Evolutionary conservation across 345 rosid species (phyloP), one percentile per base, ranked within the genome.

Genomic region (Abelmoschus esculentus): DNA sequence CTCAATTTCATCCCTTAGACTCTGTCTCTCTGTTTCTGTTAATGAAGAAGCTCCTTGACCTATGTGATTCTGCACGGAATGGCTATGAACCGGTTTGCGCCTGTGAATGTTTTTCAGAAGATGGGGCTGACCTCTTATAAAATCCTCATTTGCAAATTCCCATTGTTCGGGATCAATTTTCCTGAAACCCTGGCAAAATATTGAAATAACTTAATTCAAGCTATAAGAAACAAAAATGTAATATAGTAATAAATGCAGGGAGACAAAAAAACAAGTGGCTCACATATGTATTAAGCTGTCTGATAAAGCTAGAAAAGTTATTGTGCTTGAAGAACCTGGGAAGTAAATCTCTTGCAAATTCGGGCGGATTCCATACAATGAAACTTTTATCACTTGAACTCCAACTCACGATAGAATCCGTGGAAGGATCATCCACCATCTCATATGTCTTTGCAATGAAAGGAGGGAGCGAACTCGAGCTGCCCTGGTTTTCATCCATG

Each of bases 281-380:
- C 83, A 90, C 97, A 81, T 90, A 90, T 75, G 97, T 92, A 61
- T 96, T 96, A 47, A 96, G 98, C 86, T 96, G 99, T 42, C 98
- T 89, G 81, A 92, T 89, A 78, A 95, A 95, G 77, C 99, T 95
- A 0, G 99, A 90, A 80, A 92, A 95, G 63, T 95, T 92, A 75
- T 78, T 92, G 73, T 92, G 99, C 76, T 95, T 92, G 62, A 96
- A 96, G 83, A 83, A 96, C 70, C 63, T 92, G 0, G 99, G 99
- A 76, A 96, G 89, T 79, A 96, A 81, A 55, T 76, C 91, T 72
- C 83, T 77, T 0, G 97, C 79, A 62, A 96, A 90, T 68, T 90
- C 97, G 0, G 83, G 87, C 0, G 92, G 96, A 78, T 86, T 84
- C 91, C 81, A 83, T 54, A 92, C 99, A 17, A 86, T 71, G 77